Evolutionary conservation across 1,284 basidiomycete species (phyloP), one percentile per base, ranked within the genome.

Genomic region (Gomphus bonarii): DNA sequence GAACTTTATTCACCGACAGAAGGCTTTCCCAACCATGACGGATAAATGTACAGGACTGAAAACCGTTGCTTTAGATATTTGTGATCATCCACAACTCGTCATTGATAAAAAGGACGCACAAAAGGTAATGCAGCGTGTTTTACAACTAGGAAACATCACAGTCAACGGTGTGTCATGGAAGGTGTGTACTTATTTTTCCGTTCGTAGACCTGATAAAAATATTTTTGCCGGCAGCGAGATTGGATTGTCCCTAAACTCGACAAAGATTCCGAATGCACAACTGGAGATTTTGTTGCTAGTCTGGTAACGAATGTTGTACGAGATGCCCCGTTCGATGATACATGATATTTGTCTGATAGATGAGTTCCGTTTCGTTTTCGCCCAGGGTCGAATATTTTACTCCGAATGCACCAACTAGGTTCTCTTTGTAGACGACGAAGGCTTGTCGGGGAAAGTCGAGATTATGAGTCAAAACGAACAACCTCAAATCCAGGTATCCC

Each of bases 131-230:
- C 22, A 54, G 22, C 40, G 36, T 30, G 52, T 54, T 9, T 14
- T 38, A 28, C 30, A 42, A 33, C 28, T 54, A 14, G 43, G 40
- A 7, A 16, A 25, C 38, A 8, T 54, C 52, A 54, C 38, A 3
- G 40, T 54, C 22, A 40, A 44, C n/a, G 38, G 36, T 25, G 40
- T 54, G 16, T 31, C 36, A 43, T 54, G 52, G 52, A 54, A 43
- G 52, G 52, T 54, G 22, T 28, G 52, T 10, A 43, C 42, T 42
- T 25, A 10, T 51, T 31, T 40, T 3, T 12, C 31, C 7, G 40
- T 8, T 3, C 5, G 40, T 28, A 16, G 30, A 3, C 12, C 28
- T 54, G 8, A 28, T 25, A 2, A 7, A 11, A 28, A 4, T 51
- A n/a, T 51, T 22, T 44, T 50, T 11, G 30, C 18, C 31, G 28